Evolutionary conservation across 257 asterid species (phyloP).

Genomic region (Avicennia marina): DNA sequence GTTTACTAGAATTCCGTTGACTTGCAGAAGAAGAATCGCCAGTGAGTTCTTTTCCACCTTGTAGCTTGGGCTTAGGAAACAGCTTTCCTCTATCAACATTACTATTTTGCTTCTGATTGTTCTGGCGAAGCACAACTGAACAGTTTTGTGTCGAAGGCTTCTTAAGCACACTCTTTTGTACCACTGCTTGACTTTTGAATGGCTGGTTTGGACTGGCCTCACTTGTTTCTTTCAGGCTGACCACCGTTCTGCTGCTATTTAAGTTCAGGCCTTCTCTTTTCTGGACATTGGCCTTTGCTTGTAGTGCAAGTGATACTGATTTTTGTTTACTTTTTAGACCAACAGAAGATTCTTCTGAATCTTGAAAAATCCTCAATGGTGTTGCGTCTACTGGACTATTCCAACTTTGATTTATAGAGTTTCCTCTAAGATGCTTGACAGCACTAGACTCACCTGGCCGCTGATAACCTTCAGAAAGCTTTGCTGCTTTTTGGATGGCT

Average conservation of each 20-base stretch:
- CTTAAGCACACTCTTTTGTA: constrained; percentile 34
- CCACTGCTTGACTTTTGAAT: constrained; percentile 32
- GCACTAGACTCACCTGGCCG: constrained; percentile 33
- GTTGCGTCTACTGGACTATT: constrained; percentile 27
- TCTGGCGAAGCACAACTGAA: constrained; percentile 47
- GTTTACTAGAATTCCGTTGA: constrained; percentile 29
- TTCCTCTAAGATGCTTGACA: constrained; percentile 36
- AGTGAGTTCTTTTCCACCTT: constrained; percentile 26
- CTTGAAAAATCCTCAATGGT: neutral
- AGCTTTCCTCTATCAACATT: constrained; percentile 34
- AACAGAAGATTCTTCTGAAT: constrained; percentile 41
- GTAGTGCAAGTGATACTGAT: constrained; percentile 69
- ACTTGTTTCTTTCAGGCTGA: constrained; percentile 32
- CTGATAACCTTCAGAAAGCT: constrained; percentile 27
- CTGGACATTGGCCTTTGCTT: constrained; percentile 68
- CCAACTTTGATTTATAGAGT: constrained; percentile 40
- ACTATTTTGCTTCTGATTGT: constrained; percentile 61
- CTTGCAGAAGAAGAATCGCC: constrained; percentile 38
- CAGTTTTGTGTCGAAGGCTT: constrained; percentile 26
- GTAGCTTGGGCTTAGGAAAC: constrained; percentile 35
- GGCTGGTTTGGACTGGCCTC: constrained; percentile 29
- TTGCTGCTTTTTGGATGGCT: constrained; percentile 36
- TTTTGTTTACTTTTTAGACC: constrained; percentile 35
- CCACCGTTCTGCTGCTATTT: constrained; percentile 24
- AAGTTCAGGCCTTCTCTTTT: constrained; percentile 44